Conservation (phyloP, 2,329 filamentous ascomycete genomes). For the Tetracladium maxilliforme region DNA sequence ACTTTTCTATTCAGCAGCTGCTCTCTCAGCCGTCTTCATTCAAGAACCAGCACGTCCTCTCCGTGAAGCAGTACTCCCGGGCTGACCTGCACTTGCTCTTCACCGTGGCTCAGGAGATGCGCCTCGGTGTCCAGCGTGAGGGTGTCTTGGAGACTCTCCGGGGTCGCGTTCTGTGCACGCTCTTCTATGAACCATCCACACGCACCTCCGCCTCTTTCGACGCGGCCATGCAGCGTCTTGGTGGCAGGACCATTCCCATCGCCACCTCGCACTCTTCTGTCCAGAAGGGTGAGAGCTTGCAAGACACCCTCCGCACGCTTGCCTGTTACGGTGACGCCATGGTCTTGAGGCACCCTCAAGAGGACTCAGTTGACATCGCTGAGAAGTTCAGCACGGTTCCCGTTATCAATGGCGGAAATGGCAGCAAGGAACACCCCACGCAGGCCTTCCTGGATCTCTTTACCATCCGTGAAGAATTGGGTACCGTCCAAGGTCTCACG, state of each 20-base stretch:
- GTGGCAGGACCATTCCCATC: constrained; percentile 72
- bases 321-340: constrained; percentile 91
- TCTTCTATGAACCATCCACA: constrained; percentile 98
- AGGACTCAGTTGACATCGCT: constrained; percentile 65
- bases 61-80: constrained; percentile 79
- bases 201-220: constrained; percentile 93
- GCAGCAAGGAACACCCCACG: constrained; percentile 89
- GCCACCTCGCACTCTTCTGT: constrained; percentile 76
- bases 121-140: constrained; percentile 81
- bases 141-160: constrained; percentile 79
- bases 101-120: constrained; percentile 96
- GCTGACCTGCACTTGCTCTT: constrained; percentile 86
- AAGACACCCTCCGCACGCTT: constrained; percentile 86
- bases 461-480: constrained; percentile 94
- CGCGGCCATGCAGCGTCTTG: constrained; percentile 94
- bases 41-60: constrained; percentile 80
- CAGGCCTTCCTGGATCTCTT: constrained; percentile 97
- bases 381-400: constrained; percentile 81
- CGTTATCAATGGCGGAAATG: constrained; percentile 94
- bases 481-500: constrained; percentile 85
- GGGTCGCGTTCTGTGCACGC: constrained; percentile 72
- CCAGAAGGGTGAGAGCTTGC: constrained; percentile 85
- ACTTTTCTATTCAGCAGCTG: constrained; percentile 54
- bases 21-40: constrained; percentile 72
- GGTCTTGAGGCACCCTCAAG: constrained; percentile 85